Conservation (phyloP, 768 basidiomycete genomes). For the Astraeus odoratus region DNA sequence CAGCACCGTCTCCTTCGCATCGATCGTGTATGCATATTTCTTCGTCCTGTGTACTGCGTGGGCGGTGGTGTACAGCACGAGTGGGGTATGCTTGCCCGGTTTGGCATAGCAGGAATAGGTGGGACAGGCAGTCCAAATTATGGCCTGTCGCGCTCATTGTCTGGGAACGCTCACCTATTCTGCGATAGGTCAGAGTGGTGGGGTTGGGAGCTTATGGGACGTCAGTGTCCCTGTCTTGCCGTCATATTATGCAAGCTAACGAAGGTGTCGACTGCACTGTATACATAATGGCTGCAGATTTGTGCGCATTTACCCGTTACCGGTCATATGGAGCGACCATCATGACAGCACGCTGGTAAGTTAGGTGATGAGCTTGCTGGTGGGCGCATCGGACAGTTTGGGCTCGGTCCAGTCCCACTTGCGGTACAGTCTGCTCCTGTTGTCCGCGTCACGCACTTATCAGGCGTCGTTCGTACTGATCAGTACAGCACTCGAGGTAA, state of each 20-base stretch:
- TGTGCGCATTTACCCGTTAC: no score
- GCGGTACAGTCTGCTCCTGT: conserved; percentile 84
- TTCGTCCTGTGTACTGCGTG: conserved; percentile 70
- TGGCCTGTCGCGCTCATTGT: background rate
- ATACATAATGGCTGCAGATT: conserved; percentile 43
- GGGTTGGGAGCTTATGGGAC: conserved; percentile 85
- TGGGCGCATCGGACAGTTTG: conserved; percentile 22
- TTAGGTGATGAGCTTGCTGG: background rate
- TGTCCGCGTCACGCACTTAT: conserved; percentile 68
- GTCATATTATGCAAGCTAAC: background rate
- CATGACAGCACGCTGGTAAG: background rate
- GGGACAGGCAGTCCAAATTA: background rate
- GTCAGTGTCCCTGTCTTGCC: conserved; percentile 11
- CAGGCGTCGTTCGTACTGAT: conserved; percentile 80
- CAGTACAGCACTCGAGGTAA: no score
- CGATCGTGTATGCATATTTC: conserved; percentile 55
- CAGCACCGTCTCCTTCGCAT: conserved; percentile 69
- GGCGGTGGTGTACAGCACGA: conserved; percentile 63
- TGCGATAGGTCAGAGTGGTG: conserved; percentile 84
- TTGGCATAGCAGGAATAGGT: conserved; percentile 74
- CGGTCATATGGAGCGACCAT: no score
- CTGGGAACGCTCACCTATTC: background rate
- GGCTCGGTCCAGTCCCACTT: conserved; percentile 71
- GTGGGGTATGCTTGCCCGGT: conserved; percentile 59
- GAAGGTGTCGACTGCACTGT: background rate